Percentiles rank a stretch among this genome's conserved stretches.
These are phyloP conservation scores for Boletus pseudo-olivaceus DNA, from an alignment of 768 basidiomycete species.

Conservation along the genomic window DNA sequence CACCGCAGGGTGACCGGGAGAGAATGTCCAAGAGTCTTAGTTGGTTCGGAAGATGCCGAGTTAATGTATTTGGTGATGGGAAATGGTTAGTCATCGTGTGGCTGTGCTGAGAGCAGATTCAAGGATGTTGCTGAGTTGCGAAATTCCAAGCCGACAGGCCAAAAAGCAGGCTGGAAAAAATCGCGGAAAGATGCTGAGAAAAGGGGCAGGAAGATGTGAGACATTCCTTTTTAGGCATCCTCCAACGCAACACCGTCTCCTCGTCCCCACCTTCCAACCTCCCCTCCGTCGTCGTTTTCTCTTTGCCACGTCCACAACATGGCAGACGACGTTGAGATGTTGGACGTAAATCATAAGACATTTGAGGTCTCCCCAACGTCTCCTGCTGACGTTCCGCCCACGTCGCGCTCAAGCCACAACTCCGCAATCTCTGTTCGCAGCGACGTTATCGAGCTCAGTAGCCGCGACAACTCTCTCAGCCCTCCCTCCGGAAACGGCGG, in stretches of 20 bases:
- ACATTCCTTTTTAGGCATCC: conserved; percentile 37
- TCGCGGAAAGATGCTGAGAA: conserved; percentile 29
- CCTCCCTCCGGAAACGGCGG: conserved; percentile 12
- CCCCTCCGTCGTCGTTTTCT: not conserved
- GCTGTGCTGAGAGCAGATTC: conserved; percentile 4
- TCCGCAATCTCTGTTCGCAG: conserved; percentile 15
- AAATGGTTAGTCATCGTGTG: conserved; percentile 25
- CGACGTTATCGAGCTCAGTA: conserved; percentile 29
- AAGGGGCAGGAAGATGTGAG: conserved; percentile 23
- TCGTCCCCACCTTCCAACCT: conserved; percentile 24
- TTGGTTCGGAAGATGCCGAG: too few relatives aligned
- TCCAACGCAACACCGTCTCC: conserved; percentile 31
- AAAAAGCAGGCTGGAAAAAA: conserved; percentile 24
- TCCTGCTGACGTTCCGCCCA: conserved; percentile 1
- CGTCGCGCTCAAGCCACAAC: conserved; percentile 16
- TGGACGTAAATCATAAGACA: conserved; percentile 11
- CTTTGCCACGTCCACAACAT: conserved; percentile 8
- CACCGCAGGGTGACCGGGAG: too few relatives aligned
- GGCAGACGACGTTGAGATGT: conserved; percentile 31
- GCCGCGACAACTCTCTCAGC: conserved; percentile 29
- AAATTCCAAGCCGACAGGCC: conserved; percentile 26
- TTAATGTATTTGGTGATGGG: conserved; percentile 2
- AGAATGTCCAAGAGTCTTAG: too few relatives aligned
- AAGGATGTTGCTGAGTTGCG: conserved; percentile 11
- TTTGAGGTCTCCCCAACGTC: not conserved